phyloP scores from a whole-genome alignment of 805 yeast species.

The Nakazawaea populi region DNA sequence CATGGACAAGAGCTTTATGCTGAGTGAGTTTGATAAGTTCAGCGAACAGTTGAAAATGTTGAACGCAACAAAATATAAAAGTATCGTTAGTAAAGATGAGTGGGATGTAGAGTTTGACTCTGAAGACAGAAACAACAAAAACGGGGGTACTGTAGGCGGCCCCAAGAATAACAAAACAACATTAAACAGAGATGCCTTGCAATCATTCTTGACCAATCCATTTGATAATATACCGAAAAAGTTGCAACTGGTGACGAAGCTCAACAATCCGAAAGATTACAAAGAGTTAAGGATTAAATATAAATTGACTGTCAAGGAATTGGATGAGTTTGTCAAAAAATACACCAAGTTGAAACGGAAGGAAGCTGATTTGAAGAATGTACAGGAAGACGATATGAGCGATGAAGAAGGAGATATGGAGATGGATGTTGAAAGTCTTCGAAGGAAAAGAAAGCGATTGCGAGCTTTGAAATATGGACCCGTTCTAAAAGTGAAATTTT shows the following conservation, averaged over 20 bases:
- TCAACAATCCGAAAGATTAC: constrained; percentile 40
- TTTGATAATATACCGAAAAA: constrained; percentile 37
- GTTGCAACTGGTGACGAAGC: constrained; percentile 40
- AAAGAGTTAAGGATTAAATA: constrained; percentile 49
- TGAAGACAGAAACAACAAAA: too few relatives aligned
- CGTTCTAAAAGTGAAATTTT: constrained; percentile 27
- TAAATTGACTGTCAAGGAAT: constrained; percentile 43
- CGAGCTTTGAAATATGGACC: constrained; percentile 29
- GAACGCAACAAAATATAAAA: constrained; percentile 11
- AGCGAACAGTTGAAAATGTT: constrained; percentile 37
- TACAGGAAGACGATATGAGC: constrained; percentile 8
- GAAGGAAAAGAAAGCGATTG: constrained; percentile 19
- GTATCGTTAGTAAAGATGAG: constrained; percentile 21
- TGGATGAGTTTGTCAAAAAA: constrained; percentile 30
- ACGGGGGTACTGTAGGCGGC: too few relatives aligned
- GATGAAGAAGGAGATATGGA: constrained; percentile 24
- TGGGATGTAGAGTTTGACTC: too few relatives aligned
- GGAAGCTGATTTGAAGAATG: constrained; percentile 23
- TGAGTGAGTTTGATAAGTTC: constrained; percentile 52
- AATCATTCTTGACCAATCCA: constrained; percentile 7
- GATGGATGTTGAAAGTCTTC: constrained; percentile 21
- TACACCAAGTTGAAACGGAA: constrained; percentile 32
- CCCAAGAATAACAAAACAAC: not conserved
- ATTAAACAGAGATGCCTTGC: constrained; percentile 1
- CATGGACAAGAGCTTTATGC: constrained; percentile 46